These are phyloP conservation scores for Musa acuminata DNA, from an alignment of 176 grass and related monocot genomes.

Conservation along the genomic window DNA sequence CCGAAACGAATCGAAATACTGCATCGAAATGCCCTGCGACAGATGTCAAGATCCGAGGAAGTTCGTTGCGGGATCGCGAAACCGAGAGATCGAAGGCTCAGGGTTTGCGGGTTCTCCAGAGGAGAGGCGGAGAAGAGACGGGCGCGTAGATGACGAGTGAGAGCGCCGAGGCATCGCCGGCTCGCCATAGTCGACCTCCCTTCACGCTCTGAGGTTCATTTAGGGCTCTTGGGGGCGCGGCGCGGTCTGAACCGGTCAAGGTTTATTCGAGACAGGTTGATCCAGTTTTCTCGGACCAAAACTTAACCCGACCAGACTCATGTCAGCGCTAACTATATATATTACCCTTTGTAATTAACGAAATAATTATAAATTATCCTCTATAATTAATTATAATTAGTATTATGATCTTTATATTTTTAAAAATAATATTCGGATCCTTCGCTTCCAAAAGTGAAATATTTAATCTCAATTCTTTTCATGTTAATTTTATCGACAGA, in stretches of 20 bases:
- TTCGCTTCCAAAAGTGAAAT: too few species aligned
- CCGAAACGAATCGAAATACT: conserved; percentile 12
- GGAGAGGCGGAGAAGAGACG: not conserved
- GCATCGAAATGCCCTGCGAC: not conserved
- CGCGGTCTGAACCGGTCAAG: not conserved
- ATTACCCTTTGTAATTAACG: too few species aligned
- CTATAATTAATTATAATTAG: too few species aligned
- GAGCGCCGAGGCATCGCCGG: conserved; percentile 54
- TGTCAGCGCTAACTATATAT: too few species aligned
- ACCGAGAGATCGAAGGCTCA: conserved; percentile 6
- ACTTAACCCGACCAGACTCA: too few species aligned
- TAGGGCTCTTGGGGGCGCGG: not conserved
- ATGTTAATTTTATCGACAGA: too few species aligned
- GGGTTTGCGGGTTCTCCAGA: conserved; percentile 2
- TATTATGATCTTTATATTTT: too few species aligned
- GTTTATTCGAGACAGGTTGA: not conserved
- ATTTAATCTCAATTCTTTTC: too few species aligned
- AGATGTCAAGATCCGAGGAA: not conserved
- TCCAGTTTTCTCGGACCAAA: too few species aligned
- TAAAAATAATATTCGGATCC: too few species aligned
- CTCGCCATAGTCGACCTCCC: conserved; percentile 46
- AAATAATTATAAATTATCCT: too few species aligned
- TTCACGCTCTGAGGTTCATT: not conserved
- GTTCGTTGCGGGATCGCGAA: conserved; percentile 3
- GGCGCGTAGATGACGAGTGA: conserved; percentile 29